phyloP scores from a whole-genome alignment of 139 green algal species.

The Tetradesmus lagerheimii region DNA sequence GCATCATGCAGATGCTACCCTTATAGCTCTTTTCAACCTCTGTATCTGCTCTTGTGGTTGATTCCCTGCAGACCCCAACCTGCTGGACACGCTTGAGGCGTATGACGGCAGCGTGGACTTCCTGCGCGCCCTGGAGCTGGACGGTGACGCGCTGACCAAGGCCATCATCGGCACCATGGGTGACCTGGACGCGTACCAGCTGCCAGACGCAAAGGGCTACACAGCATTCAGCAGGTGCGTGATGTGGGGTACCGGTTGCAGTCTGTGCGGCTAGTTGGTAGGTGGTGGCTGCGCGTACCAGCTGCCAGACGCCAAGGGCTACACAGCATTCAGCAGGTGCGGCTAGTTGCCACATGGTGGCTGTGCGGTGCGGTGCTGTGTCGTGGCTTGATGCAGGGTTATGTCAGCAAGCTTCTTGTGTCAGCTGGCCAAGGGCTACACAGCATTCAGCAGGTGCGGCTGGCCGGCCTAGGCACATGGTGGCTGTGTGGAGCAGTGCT shows the following conservation, averaged over 20 bases:
- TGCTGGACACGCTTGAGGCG: conserved; percentile 91
- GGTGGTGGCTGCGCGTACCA: no score
- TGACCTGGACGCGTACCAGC: conserved; percentile 96
- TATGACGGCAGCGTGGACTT: conserved; percentile 93
- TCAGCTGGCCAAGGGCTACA: no score
- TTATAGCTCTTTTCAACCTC: no score
- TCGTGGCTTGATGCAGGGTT: no score
- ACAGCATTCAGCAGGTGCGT: conserved; percentile 25
- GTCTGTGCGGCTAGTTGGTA: not conserved
- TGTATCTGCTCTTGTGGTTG: not conserved
- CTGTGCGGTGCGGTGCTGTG: no score
- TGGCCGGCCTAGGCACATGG: no score
- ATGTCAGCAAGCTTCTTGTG: no score
- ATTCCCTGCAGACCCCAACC: conserved; percentile 90
- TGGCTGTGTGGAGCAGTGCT: no score
- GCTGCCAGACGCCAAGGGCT: conserved; percentile 91
- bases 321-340: conserved; percentile 15
- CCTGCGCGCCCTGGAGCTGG: conserved; percentile 85
- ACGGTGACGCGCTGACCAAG: conserved; percentile 91
- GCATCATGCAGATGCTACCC: no score
- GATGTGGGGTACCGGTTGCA: no score
- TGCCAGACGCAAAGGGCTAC: conserved; percentile 90
- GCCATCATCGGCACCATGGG: conserved; percentile 97
- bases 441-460: no score
- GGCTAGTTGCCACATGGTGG: not conserved